Conservation (phyloP, 768 basidiomycete species). For the Tricholoma sp. region DNA sequence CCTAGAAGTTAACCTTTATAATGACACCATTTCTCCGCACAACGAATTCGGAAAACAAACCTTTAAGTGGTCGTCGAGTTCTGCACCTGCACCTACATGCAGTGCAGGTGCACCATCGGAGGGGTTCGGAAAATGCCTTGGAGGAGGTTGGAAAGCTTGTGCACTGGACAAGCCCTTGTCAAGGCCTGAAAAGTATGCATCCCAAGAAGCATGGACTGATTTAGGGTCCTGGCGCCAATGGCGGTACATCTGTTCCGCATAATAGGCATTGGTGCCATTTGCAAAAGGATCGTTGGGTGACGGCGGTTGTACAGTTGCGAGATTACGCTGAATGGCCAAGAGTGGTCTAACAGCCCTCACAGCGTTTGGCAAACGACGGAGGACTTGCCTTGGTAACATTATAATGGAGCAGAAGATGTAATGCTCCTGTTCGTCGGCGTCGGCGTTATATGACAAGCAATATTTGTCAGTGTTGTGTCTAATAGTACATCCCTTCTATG, state of each 20-base stretch:
- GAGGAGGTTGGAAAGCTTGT: constrained; percentile 84
- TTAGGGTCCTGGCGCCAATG: constrained; percentile 87
- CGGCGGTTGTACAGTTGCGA: constrained; percentile 49
- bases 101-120: constrained; percentile 79
- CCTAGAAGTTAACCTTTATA: constrained; percentile 41
- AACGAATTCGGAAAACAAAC: constrained; percentile 33
- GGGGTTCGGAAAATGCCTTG: constrained; percentile 62
- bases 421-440: neutral
- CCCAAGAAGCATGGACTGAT: constrained; percentile 93
- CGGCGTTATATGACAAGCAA: neutral
- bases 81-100: constrained; percentile 60
- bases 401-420: constrained; percentile 1
- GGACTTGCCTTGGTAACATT: constrained; percentile 32
- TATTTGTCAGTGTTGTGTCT: constrained; percentile 8
- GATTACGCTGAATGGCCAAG: constrained; percentile 19
- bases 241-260: constrained; percentile 95
- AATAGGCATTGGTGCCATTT: constrained; percentile 92
- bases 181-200: constrained; percentile 88
- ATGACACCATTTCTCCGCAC: constrained; percentile 1
- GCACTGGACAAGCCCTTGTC: constrained; percentile 78
- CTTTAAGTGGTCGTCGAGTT: constrained; percentile 93
- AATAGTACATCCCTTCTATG: too few relatives aligned
- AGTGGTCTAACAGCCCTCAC: constrained; percentile 12
- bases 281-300: constrained; percentile 85
- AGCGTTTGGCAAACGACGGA: constrained; percentile 26